These are phyloP conservation scores for Sclerotinia minor DNA, from an alignment of 2,329 filamentous ascomycete genomes.

Conservation along the genomic window DNA sequence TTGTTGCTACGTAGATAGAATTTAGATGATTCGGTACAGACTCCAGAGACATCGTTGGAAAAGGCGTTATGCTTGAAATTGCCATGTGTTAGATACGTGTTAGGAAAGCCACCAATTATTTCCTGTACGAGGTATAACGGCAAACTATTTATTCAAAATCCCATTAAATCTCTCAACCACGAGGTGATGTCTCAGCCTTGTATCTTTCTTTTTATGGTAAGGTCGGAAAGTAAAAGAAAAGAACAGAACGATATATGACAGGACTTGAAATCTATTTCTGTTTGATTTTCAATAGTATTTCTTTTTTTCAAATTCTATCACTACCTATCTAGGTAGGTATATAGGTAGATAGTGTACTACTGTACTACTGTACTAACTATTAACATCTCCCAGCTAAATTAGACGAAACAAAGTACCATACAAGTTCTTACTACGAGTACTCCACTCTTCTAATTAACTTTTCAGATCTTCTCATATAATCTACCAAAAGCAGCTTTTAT, in stretches of 20 bases:
- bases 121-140: neutral
- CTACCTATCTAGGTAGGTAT: too few species aligned
- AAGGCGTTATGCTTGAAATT: neutral
- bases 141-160: too few species aligned
- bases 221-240: neutral
- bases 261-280: neutral
- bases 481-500: neutral
- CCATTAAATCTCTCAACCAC: slow-evolving; percentile 3
- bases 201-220: neutral
- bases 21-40: neutral
- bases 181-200: slow-evolving; percentile 21
- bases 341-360: too few species aligned
- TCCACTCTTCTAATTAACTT: too few species aligned
- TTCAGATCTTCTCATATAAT: neutral
- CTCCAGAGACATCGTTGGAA: too few species aligned
- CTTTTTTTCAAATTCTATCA: neutral
- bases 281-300: neutral
- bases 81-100: neutral
- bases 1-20: neutral
- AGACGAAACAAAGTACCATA: slow-evolving; percentile 10
- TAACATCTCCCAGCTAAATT: neutral
- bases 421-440: too few species aligned
- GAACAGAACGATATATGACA: too few species aligned
- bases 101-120: neutral
- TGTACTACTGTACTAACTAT: neutral